Evolutionary conservation across 805 yeast species (phyloP).

Genomic region (Ogataea methanolica): DNA sequence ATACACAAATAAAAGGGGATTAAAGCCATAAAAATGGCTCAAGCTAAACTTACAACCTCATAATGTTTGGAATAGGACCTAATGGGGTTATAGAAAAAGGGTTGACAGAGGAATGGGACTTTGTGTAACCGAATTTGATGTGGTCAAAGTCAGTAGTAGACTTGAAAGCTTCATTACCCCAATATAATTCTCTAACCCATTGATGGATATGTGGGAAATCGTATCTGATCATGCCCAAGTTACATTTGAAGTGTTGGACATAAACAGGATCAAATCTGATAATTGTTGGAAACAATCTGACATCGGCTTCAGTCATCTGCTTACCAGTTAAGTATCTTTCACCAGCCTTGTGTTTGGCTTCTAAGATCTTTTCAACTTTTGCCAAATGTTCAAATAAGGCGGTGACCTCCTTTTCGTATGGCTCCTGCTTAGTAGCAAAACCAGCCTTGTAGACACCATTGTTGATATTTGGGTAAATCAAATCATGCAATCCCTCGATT

Average conservation of each 20-base stretch:
- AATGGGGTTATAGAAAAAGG: slow-evolving; percentile 80
- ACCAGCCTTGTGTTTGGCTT: slow-evolving; percentile 34
- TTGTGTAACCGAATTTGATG: slow-evolving; percentile 87
- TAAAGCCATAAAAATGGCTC: not conserved
- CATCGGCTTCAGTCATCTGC: slow-evolving; percentile 82
- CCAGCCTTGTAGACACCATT: slow-evolving; percentile 94
- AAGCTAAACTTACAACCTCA: slow-evolving; percentile 32
- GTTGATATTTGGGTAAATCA: slow-evolving; percentile 83
- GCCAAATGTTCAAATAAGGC: slow-evolving; percentile 65
- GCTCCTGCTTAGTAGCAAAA: slow-evolving; percentile 79
- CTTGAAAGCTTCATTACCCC: slow-evolving; percentile 64
- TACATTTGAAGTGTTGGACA: slow-evolving; percentile 94
- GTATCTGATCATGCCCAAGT: slow-evolving; percentile 69
- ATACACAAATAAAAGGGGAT: too few relatives aligned
- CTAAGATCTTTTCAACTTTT: slow-evolving; percentile 59
- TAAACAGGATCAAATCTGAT: slow-evolving; percentile 90
- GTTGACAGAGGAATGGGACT: slow-evolving; percentile 75
- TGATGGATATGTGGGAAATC: slow-evolving; percentile 75
- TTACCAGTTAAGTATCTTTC: slow-evolving; percentile 52
- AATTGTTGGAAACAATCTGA: slow-evolving; percentile 81
- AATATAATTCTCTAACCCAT: slow-evolving; percentile 81
- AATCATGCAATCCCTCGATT: slow-evolving; percentile 73
- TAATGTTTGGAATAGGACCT: slow-evolving; percentile 81
- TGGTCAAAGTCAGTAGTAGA: slow-evolving; percentile 84
- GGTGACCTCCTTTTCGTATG: slow-evolving; percentile 64